These are phyloP conservation scores for Annulohypoxylon stygium DNA, from an alignment of 495 filamentous ascomycete species.

Conservation along the genomic window DNA sequence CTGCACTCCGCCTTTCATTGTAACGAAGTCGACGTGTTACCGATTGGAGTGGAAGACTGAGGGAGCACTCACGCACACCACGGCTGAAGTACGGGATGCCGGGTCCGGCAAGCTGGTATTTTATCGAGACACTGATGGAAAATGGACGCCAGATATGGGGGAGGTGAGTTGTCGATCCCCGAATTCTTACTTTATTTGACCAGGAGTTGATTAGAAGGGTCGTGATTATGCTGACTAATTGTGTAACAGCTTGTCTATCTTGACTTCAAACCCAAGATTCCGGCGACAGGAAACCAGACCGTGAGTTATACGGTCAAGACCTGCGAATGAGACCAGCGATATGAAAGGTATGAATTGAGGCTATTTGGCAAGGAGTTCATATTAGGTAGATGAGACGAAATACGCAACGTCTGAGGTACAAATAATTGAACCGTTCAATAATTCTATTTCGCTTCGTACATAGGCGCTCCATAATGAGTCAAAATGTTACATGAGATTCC, in stretches of 20 bases:
- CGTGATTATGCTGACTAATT: too few species aligned
- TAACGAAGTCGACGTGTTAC: slow-evolving; percentile 53
- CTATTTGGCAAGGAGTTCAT: neutral
- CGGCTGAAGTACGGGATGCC: slow-evolving; percentile 56
- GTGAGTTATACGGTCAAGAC: slow-evolving; percentile 56
- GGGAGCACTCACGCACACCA: slow-evolving; percentile 55
- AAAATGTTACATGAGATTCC: neutral
- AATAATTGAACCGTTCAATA: neutral
- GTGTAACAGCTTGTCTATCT: slow-evolving; percentile 52
- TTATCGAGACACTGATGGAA: slow-evolving; percentile 58
- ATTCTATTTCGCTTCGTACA: neutral
- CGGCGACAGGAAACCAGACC: slow-evolving; percentile 54
- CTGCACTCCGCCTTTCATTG: slow-evolving; percentile 55
- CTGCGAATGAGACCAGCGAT: slow-evolving; percentile 46
- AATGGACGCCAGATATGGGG: slow-evolving; percentile 55
- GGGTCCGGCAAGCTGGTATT: slow-evolving; percentile 55
- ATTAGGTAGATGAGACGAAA: neutral
- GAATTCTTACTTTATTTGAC: neutral
- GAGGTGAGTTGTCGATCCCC: slow-evolving; percentile 17
- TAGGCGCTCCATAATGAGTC: neutral
- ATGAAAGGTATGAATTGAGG: neutral
- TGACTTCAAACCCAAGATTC: slow-evolving; percentile 59
- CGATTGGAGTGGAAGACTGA: slow-evolving; percentile 55
- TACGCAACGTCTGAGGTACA: neutral
- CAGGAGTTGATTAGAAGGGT: neutral